Percentiles rank a stretch among this genome's conserved stretches.
These are phyloP conservation scores for Penicillium sp. DNA, from an alignment of 2,329 filamentous ascomycete species.

Conservation along the genomic window DNA sequence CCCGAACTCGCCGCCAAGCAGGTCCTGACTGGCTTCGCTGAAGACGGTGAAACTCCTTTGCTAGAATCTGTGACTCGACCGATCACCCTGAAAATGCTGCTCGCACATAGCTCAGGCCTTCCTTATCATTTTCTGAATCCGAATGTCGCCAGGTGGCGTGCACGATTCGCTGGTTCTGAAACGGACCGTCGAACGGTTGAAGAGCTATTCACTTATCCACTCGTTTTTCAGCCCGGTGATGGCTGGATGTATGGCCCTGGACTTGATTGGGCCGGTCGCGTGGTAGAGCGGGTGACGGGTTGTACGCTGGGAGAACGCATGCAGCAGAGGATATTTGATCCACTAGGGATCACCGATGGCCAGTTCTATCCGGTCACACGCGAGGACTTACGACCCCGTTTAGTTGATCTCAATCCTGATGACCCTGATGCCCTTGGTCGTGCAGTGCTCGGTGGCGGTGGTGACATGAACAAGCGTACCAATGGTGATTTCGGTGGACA, in stretches of 20 bases:
- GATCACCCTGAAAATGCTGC: slow-evolving; percentile 54
- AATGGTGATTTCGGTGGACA: slow-evolving; percentile 46
- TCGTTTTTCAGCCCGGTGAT: slow-evolving; percentile 53
- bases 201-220: slow-evolving; percentile 46
- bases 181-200: slow-evolving; percentile 37
- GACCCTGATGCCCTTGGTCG: slow-evolving; percentile 38
- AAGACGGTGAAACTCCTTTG: slow-evolving; percentile 41
- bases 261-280: slow-evolving; percentile 55
- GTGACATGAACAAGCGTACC: slow-evolving; percentile 32
- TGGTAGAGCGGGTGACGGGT: slow-evolving; percentile 52
- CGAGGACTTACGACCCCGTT: slow-evolving; percentile 35
- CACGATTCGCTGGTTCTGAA: slow-evolving; percentile 27
- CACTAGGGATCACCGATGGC: slow-evolving; percentile 44
- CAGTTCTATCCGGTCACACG: slow-evolving; percentile 43
- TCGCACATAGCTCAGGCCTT: slow-evolving; percentile 54
- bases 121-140: slow-evolving; percentile 48
- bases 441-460: slow-evolving; percentile 37
- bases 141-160: slow-evolving; percentile 35
- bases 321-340: slow-evolving; percentile 46
- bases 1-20: slow-evolving; percentile 52
- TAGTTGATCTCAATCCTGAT: slow-evolving; percentile 41
- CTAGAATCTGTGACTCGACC: slow-evolving; percentile 33
- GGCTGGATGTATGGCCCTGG: slow-evolving; percentile 53
- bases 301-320: slow-evolving; percentile 46
- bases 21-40: slow-evolving; percentile 50